Evolutionary conservation across 2,329 filamentous ascomycete species (phyloP).

Genomic region (Blumeriella jaapii): DNA sequence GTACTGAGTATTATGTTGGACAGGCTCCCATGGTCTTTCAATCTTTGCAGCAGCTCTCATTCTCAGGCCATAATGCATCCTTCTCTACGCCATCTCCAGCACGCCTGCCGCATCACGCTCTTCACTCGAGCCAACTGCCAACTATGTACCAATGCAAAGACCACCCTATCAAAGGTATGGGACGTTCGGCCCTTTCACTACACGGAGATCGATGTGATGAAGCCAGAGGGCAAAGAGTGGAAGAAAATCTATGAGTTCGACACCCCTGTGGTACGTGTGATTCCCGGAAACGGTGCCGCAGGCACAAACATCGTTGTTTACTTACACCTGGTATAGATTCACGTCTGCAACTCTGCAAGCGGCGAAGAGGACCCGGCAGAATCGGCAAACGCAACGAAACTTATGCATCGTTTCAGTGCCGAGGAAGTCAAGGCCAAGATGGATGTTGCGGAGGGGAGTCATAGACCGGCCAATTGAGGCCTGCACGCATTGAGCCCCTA

Average conservation of each 20-base stretch:
- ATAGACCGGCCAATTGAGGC: too few species aligned
- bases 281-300: not conserved
- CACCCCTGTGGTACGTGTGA: conserved; percentile 54
- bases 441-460: conserved; percentile 36
- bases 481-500: too few species aligned
- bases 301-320: not conserved
- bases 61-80: conserved; percentile 34
- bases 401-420: conserved; percentile 67
- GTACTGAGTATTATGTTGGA: too few species aligned
- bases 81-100: conserved; percentile 36
- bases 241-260: conserved; percentile 69
- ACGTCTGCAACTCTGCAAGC: conserved; percentile 45
- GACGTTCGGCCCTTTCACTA: conserved; percentile 56
- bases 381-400: conserved; percentile 41
- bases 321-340: conserved; percentile 32
- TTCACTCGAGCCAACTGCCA: conserved; percentile 65
- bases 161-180: conserved; percentile 57
- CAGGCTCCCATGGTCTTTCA: not conserved
- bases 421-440: conserved; percentile 57
- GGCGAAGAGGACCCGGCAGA: conserved; percentile 37
- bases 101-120: conserved; percentile 55
- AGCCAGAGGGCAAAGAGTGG: conserved; percentile 51
- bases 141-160: conserved; percentile 57
- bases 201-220: conserved; percentile 58
- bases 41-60: not conserved